Evolutionary conservation across 768 basidiomycete genomes (phyloP).

Genomic region (Suillus brevipes): DNA sequence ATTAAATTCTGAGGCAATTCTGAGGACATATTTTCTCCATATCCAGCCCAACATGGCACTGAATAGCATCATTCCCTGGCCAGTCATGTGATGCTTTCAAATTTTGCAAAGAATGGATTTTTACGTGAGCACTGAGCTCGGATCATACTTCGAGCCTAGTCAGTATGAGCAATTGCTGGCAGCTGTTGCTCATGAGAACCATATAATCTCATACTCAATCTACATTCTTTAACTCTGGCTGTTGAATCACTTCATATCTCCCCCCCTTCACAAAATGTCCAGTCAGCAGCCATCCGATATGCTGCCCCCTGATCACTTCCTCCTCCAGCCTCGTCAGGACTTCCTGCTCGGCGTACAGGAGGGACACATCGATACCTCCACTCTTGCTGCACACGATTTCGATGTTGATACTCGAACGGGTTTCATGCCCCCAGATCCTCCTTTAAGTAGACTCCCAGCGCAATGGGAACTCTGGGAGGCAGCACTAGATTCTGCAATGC

Average conservation of each 20-base stretch:
- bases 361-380: slow-evolving; percentile 48
- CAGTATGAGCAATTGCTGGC: background rate
- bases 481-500: slow-evolving; percentile 50
- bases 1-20: no score
- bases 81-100: background rate
- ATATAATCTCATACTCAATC: background rate
- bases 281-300: background rate
- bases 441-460: slow-evolving; percentile 58
- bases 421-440: slow-evolving; percentile 84
- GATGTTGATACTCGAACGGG: slow-evolving; percentile 91
- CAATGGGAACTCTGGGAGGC: slow-evolving; percentile 77
- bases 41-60: no score
- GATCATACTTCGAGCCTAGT: background rate
- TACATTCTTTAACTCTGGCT: background rate
- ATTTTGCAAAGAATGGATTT: background rate
- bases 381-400: slow-evolving; percentile 83
- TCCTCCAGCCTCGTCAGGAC: slow-evolving; percentile 37
- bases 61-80: no score
- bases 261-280: background rate
- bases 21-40: no score
- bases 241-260: background rate
- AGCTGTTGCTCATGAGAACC: no score
- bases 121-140: background rate
- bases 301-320: slow-evolving; percentile 33
- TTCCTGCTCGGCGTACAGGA: slow-evolving; percentile 21